These are phyloP conservation scores for Exophiala oligosperma DNA, from an alignment of 2,329 filamentous ascomycete genomes.

Conservation along the genomic window DNA sequence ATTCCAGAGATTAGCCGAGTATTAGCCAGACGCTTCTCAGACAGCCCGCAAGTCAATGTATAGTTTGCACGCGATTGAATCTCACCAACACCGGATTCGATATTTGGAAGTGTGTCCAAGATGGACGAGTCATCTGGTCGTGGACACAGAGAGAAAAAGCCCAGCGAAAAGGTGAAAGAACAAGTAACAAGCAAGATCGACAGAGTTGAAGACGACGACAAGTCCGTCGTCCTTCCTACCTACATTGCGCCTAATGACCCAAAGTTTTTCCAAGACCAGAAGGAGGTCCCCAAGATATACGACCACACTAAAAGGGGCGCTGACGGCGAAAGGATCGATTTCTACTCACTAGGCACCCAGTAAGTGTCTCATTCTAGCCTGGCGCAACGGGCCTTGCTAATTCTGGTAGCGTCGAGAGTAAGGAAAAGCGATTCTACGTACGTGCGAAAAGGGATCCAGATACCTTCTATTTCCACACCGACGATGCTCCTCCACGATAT, in stretches of 20 bases:
- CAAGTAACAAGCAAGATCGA: conserved; percentile 26
- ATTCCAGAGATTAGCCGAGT: neutral
- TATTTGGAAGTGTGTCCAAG: neutral
- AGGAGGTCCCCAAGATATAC: conserved; percentile 28
- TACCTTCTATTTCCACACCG: conserved; percentile 41
- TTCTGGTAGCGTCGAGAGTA: conserved; percentile 27
- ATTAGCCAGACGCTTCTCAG: no score
- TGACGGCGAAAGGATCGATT: conserved; percentile 29
- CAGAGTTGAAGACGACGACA: conserved; percentile 25
- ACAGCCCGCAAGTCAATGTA: no score
- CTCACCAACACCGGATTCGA: no score
- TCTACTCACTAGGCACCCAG: conserved; percentile 30
- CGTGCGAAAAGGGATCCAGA: conserved; percentile 29
- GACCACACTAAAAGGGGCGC: conserved; percentile 26
- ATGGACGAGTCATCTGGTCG: conserved; percentile 29
- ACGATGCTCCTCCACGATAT: conserved; percentile 79
- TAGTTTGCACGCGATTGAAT: no score
- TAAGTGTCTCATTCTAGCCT: conserved; percentile 5
- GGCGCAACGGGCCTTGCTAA: neutral
- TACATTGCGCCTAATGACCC: conserved; percentile 29
- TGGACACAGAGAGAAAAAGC: conserved; percentile 30
- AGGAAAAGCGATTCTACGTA: conserved; percentile 29
- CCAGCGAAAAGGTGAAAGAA: conserved; percentile 30
- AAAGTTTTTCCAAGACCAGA: conserved; percentile 29
- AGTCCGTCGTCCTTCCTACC: conserved; percentile 23